phyloP scores from a whole-genome alignment of 805 yeast genomes.

The Candida nemodendra region DNA sequence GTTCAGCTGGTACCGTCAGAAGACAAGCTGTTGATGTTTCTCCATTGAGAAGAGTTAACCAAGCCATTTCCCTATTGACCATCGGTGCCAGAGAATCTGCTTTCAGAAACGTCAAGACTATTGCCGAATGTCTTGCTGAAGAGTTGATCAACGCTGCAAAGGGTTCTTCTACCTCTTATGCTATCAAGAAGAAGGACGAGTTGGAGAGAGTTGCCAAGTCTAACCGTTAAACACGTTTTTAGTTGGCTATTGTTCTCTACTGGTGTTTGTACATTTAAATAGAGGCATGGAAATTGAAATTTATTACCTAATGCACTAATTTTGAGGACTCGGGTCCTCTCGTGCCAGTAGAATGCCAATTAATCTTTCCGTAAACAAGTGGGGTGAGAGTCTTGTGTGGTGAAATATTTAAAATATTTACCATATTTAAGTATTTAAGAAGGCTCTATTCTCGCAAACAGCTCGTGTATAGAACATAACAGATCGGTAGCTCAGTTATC shows the following conservation, averaged over 20 bases:
- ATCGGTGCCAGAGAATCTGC: slow-evolving; percentile 99
- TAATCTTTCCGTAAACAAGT: too few relatives aligned
- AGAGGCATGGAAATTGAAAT: not conserved
- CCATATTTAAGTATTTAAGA: too few relatives aligned
- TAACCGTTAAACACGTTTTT: slow-evolving; percentile 80
- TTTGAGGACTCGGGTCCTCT: too few relatives aligned
- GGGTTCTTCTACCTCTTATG: slow-evolving; percentile 99
- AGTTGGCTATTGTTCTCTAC: slow-evolving; percentile 1
- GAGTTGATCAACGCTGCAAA: slow-evolving; percentile 99
- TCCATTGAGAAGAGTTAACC: slow-evolving; percentile 99
- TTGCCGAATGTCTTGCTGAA: slow-evolving; percentile 99
- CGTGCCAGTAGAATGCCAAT: too few relatives aligned
- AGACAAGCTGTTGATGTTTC: slow-evolving; percentile 99
- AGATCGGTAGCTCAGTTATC: too few relatives aligned
- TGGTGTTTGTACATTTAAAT: slow-evolving; percentile 9
- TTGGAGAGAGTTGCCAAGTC: slow-evolving; percentile 99
- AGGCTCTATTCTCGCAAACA: too few relatives aligned
- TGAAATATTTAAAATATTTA: too few relatives aligned
- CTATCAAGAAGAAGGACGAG: slow-evolving; percentile 99
- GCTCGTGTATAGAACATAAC: too few relatives aligned
- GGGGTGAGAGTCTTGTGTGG: too few relatives aligned
- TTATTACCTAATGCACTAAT: too few relatives aligned
- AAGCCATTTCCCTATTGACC: slow-evolving; percentile 96
- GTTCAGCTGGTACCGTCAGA: slow-evolving; percentile 99
- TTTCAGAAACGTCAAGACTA: slow-evolving; percentile 99